Evolutionary conservation across 1,139 yeast genomes (phyloP), one percentile per base, ranked within the genome.

Genomic region (Nadsonia starkeyi-henricii): DNA sequence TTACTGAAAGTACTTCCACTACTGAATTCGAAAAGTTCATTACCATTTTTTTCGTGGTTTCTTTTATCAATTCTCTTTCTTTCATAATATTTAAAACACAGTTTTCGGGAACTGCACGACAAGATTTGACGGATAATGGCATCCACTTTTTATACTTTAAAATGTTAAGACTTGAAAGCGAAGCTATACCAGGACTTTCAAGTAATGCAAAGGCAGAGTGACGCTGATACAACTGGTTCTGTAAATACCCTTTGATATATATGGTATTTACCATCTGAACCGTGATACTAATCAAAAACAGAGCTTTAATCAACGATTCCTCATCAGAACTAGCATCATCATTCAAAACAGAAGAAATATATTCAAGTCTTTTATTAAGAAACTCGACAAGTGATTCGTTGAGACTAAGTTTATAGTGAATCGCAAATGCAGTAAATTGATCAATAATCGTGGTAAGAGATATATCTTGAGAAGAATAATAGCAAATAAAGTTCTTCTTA

Each of bases 391-490:
- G 43, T n/a, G 49, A 44, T 39, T 50, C 45, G 15, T 46, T 49
- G 2, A 56, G 54, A 7, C 52, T 41, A 20, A 20, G 37, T 26
- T 46, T 48, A 18, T 48, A 45, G n/a, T 47, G 44, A 19, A 57
- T 51, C 45, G 55, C 49, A 43, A 56, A 56, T 15, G 60, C 59
- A 4, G 54, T n/a, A 41, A 57, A 55, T 30, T 57, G 47, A 21
- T 55, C 55, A 33, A 33, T 33, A 33, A 33, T 15, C 39, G 39
- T 7, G 17, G 39, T 33, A 5, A 33, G 17, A n/a, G 39, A 33
- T 15, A 12, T n/a, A 12, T 4, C 39, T 4, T 33, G 15, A 3
- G 17, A 33, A 33, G 17, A 12, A n/a, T 13, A 15, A 33, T 33
- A 13, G 39, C 39, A 33, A 15, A 33, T 3, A 49, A 47, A 12